A percentile compares a stretch with the other conserved stretches of the same genome.
phyloP scores from a whole-genome alignment of 2,329 filamentous ascomycete genomes.

The Botryotinia globosa region DNA sequence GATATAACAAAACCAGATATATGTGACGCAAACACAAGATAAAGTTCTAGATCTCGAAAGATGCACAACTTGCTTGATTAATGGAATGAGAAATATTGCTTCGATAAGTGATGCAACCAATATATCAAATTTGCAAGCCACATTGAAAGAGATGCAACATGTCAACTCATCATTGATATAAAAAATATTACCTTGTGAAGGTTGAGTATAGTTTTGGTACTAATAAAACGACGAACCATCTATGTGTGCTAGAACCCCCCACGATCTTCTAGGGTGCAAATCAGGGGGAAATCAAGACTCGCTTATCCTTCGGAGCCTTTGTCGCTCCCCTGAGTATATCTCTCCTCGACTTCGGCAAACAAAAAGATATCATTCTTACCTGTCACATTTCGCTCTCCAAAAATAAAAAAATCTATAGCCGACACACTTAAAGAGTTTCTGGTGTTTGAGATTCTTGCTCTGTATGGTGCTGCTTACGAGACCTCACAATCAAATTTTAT shows the following conservation, averaged over 20 bases:
- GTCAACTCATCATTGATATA: background rate
- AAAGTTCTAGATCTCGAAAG: background rate
- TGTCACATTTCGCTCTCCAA: background rate
- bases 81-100: background rate
- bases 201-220: too few relatives aligned
- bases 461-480: background rate
- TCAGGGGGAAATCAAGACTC: background rate
- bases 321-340: background rate
- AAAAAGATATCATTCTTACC: background rate
- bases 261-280: background rate
- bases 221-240: background rate
- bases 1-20: background rate
- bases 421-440: background rate
- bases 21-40: background rate
- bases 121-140: background rate
- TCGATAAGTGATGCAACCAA: background rate
- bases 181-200: background rate
- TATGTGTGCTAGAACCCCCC: background rate
- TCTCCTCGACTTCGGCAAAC: background rate
- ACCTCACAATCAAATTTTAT: background rate
- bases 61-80: background rate
- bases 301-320: slow-evolving; percentile 8
- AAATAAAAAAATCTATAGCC: background rate
- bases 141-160: background rate
- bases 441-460: background rate